Evolutionary conservation across 2,329 filamentous ascomycete species (phyloP).

Genomic region (Trichoderma gracile): DNA sequence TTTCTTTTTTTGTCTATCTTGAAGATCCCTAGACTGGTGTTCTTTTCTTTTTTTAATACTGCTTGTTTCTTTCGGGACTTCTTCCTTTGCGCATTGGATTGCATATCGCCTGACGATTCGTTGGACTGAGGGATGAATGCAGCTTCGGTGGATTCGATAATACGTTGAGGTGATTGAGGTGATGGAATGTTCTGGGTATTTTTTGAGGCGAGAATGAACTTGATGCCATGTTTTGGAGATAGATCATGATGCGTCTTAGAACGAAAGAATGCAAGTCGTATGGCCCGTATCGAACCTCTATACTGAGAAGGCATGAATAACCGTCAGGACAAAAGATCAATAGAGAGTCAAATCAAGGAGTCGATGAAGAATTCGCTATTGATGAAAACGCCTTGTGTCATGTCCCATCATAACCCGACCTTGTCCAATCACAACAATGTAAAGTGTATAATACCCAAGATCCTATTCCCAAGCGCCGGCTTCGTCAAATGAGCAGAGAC

Average conservation of each 20-base stretch:
- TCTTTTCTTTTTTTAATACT: not conserved
- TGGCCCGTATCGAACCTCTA: too few species aligned
- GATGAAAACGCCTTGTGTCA: not conserved
- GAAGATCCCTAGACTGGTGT: not conserved
- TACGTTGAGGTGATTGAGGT: not conserved
- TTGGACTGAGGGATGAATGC: too few species aligned
- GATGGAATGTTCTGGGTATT: not conserved
- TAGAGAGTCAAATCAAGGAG: not conserved
- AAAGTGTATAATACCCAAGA: not conserved
- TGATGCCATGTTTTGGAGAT: not conserved
- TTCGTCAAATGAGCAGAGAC: not conserved
- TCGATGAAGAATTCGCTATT: not conserved
- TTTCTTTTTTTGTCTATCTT: not conserved
- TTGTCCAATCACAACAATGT: not conserved
- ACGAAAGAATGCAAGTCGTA: slow-evolving; percentile 10
- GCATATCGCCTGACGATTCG: too few species aligned
- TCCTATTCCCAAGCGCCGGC: not conserved
- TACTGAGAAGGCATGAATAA: too few species aligned
- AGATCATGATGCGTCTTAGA: slow-evolving; percentile 13
- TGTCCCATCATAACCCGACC: not conserved
- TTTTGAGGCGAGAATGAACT: not conserved
- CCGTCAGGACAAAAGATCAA: too few species aligned
- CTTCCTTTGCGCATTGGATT: not conserved
- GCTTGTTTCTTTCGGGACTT: not conserved
- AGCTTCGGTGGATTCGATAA: not conserved